A percentile compares a stretch with the other conserved stretches of the same genome.
phyloP scores from a whole-genome alignment of 2,329 filamentous ascomycete species.

The Cadophora sp. region DNA sequence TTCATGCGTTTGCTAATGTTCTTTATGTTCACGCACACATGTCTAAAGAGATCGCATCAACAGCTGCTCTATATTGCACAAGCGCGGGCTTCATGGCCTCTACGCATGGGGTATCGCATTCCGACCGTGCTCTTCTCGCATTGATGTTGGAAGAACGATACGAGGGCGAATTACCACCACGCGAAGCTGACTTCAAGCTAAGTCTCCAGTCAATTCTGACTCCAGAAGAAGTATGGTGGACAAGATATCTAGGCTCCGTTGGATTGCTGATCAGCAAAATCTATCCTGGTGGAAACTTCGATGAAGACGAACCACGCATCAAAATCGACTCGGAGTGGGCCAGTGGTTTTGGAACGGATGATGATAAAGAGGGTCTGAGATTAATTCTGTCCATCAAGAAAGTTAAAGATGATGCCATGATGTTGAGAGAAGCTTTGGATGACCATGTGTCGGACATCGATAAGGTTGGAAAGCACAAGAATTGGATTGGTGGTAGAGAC shows the following conservation, averaged over 20 bases:
- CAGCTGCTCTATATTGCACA: constrained; percentile 66
- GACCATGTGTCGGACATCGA: constrained; percentile 52
- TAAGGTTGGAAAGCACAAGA: constrained; percentile 66
- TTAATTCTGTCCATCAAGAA: constrained; percentile 52
- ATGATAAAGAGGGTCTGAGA: constrained; percentile 50
- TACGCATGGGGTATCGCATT: constrained; percentile 67
- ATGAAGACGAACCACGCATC: constrained; percentile 48
- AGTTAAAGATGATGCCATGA: constrained; percentile 46
- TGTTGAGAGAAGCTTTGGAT: constrained; percentile 50
- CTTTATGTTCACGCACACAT: constrained; percentile 60
- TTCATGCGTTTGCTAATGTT: constrained; percentile 64
- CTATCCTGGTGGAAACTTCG: constrained; percentile 64
- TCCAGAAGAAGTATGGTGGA: constrained; percentile 67
- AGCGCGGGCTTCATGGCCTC: constrained; percentile 67
- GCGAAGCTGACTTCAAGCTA: constrained; percentile 60
- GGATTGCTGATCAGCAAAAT: constrained; percentile 62
- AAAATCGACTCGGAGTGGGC: constrained; percentile 51
- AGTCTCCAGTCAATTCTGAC: constrained; percentile 61
- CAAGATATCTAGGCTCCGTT: constrained; percentile 66
- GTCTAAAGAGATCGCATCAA: constrained; percentile 60
- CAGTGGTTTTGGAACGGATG: constrained; percentile 48
- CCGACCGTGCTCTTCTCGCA: constrained; percentile 64
- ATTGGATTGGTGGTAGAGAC: constrained; percentile 51
- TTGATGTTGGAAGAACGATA: constrained; percentile 70
- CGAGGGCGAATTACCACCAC: constrained; percentile 64